Percentiles rank a stretch among this genome's conserved stretches.
Evolutionary conservation across 352 stramenopile genomes (phyloP).

Genomic region (Phytophthora citrophthora): DNA sequence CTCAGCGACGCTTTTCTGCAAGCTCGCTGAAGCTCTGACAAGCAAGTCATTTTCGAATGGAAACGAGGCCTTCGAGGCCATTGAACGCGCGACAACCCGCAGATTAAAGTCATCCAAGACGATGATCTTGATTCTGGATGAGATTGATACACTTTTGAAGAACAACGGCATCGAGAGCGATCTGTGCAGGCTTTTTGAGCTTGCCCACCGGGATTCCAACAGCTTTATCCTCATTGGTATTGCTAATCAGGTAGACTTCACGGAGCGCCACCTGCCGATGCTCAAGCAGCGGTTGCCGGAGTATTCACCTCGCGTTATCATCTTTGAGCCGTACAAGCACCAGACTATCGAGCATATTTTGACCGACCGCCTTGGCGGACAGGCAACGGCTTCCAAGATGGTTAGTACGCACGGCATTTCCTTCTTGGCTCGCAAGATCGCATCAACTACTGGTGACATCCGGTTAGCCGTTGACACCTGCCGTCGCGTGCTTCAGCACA

Average conservation of each 20-base stretch:
- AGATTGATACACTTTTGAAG: slow-evolving; percentile 81
- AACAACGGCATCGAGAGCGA: slow-evolving; percentile 73
- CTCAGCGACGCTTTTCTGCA: slow-evolving; percentile 52
- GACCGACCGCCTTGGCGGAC: slow-evolving; percentile 64
- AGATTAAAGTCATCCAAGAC: slow-evolving; percentile 57
- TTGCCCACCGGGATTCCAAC: slow-evolving; percentile 62
- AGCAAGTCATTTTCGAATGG: slow-evolving; percentile 48
- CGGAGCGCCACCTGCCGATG: slow-evolving; percentile 72
- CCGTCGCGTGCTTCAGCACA: slow-evolving; percentile 70
- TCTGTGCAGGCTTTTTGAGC: slow-evolving; percentile 79
- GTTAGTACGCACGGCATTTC: slow-evolving; percentile 75
- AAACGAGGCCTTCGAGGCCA: slow-evolving; percentile 68
- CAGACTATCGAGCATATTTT: slow-evolving; percentile 84
- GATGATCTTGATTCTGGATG: slow-evolving; percentile 80
- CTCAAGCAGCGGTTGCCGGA: slow-evolving; percentile 60
- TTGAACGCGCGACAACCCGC: slow-evolving; percentile 58
- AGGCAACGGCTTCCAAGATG: slow-evolving; percentile 47
- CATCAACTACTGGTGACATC: slow-evolving; percentile 79
- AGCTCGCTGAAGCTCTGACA: slow-evolving; percentile 63
- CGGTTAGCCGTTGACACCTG: slow-evolving; percentile 78
- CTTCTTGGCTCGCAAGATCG: slow-evolving; percentile 84
- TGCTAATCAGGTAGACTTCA: slow-evolving; percentile 88
- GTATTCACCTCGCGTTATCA: slow-evolving; percentile 64
- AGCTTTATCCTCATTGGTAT: slow-evolving; percentile 83
- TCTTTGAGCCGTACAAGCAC: slow-evolving; percentile 85